Conservation (phyloP, 2,329 filamentous ascomycete species). For the Elsinoe australis region DNA sequence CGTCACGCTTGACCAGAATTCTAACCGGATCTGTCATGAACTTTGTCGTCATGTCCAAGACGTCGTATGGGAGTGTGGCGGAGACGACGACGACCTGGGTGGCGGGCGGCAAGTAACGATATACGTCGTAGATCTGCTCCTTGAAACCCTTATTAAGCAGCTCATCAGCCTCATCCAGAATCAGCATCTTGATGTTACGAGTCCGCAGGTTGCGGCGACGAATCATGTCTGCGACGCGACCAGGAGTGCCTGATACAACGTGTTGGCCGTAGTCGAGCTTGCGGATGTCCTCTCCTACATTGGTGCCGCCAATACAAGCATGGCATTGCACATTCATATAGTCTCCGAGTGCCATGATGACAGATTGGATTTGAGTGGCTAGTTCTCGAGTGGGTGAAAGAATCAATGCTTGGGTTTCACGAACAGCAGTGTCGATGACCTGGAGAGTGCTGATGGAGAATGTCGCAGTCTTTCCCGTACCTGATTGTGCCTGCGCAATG, state of each 20-base stretch:
- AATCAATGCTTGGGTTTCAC: constrained; percentile 88
- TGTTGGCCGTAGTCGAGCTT: constrained; percentile 97
- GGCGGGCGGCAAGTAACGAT: constrained; percentile 89
- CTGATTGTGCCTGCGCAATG: constrained; percentile 94
- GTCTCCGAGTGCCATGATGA: constrained; percentile 98
- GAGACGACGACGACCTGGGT: constrained; percentile 98
- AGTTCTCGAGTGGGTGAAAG: constrained; percentile 94
- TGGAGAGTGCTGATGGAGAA: constrained; percentile 96
- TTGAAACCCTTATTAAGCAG: constrained; percentile 88
- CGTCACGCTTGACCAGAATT: constrained; percentile 96
- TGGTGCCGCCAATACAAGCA: constrained; percentile 95
- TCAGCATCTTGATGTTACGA: constrained; percentile 69
- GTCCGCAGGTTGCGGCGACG: constrained; percentile 65
- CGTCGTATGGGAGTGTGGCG: constrained; percentile 93
- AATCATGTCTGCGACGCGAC: constrained; percentile 83
- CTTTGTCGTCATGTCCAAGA: constrained; percentile 98
- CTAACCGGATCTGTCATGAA: constrained; percentile 99
- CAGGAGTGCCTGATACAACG: constrained; percentile 95
- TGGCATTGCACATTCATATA: constrained; percentile 99
- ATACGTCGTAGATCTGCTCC: constrained; percentile 98
- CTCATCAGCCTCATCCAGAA: constrained; percentile 69
- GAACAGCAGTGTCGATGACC: constrained; percentile 86
- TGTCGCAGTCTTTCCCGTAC: constrained; percentile 92
- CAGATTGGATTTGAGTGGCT: constrained; percentile 95
- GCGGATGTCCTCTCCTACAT: constrained; percentile 94